A percentile compares a stretch with the other conserved stretches of the same genome.
Evolutionary conservation across 257 asterid genomes (phyloP).

Genomic region (Linderniella brevidens): DNA sequence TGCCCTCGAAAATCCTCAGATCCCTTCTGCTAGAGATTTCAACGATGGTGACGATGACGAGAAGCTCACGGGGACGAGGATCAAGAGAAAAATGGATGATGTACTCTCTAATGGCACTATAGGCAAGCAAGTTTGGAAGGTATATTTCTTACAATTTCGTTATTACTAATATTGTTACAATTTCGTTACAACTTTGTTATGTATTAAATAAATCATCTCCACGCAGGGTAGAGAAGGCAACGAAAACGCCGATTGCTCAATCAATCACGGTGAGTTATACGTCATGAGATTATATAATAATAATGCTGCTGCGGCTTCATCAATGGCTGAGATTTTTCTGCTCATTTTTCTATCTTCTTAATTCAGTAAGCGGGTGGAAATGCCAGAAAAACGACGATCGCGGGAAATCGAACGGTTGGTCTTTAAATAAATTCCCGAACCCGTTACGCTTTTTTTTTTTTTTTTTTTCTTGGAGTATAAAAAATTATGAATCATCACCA

Average conservation of each 20-base stretch:
- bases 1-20: not conserved
- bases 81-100: not conserved
- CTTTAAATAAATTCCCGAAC: no score
- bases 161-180: not conserved
- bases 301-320: not conserved
- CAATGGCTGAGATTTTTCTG: no score
- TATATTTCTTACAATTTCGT: not conserved
- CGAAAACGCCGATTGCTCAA: not conserved
- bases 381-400: no score
- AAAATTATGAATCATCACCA: not conserved
- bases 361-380: no score
- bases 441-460: not conserved
- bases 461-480: not conserved
- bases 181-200: not conserved
- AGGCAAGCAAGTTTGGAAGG: constrained; percentile 1
- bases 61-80: not conserved
- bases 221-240: not conserved
- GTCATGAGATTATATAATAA: not conserved
- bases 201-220: not conserved
- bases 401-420: no score
- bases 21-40: not conserved
- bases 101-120: not conserved
- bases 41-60: not conserved
- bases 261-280: not conserved
- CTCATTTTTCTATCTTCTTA: no score